Evolutionary conservation across 2,329 filamentous ascomycete genomes (phyloP).

Genomic region (Juglanconis oblonga): DNA sequence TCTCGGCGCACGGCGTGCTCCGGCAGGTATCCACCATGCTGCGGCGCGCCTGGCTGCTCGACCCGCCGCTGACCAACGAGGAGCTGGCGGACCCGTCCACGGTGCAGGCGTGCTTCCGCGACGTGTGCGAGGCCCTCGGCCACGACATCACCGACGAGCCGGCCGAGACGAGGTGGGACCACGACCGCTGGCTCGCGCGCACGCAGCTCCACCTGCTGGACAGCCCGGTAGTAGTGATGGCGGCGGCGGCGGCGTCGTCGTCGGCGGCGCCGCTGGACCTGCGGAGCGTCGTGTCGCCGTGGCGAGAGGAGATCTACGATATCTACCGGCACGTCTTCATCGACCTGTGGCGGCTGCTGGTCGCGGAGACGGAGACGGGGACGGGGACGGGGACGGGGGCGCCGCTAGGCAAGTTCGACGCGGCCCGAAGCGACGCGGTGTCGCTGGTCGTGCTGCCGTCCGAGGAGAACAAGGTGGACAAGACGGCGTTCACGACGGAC

Average conservation of each 20-base stretch:
- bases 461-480: conserved; percentile 3
- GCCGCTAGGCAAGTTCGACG: conserved; percentile 12
- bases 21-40: conserved; percentile 17
- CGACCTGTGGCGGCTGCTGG: conserved; percentile 17
- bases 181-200: conserved; percentile 13
- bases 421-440: conserved; percentile 12
- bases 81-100: conserved; percentile 9
- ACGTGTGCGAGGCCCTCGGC: conserved; percentile 6
- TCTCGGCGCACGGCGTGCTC: conserved; percentile 13
- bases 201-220: conserved; percentile 13
- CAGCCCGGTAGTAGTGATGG: conserved; percentile 1
- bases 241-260: conserved; percentile 1
- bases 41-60: conserved; percentile 18
- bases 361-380: not conserved
- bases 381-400: not conserved
- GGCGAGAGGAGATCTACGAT: conserved; percentile 16
- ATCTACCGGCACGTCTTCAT: conserved; percentile 19
- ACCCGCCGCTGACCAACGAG: conserved; percentile 11
- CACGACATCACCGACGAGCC: conserved; percentile 7
- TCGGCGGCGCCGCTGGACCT: conserved; percentile 7
- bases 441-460: conserved; percentile 10
- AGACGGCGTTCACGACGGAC: conserved; percentile 12
- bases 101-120: conserved; percentile 4
- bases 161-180: conserved; percentile 8
- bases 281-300: conserved; percentile 15